A percentile compares a stretch with the other conserved stretches of the same genome.
Conservation (phyloP, 495 filamentous ascomycete genomes). For the Opeltia flavorubescens region DNA sequence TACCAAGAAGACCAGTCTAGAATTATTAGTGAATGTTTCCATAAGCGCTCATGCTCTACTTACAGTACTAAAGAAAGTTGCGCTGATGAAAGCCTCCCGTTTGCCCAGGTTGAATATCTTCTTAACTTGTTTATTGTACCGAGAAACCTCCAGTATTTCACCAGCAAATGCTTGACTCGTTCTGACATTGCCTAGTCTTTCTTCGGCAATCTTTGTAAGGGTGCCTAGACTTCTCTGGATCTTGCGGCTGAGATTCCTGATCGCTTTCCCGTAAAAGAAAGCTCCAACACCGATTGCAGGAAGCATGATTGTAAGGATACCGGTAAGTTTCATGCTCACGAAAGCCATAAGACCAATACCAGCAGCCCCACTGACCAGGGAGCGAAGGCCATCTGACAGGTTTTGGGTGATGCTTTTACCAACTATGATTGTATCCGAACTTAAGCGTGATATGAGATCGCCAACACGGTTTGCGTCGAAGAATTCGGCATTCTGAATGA, state of each 20-base stretch:
- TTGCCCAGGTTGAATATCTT: constrained; percentile 84
- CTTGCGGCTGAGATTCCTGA: constrained; percentile 74
- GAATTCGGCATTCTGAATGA: constrained; percentile 93
- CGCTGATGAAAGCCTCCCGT: constrained; percentile 72
- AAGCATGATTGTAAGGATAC: constrained; percentile 71
- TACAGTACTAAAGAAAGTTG: constrained; percentile 74
- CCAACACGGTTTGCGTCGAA: constrained; percentile 96
- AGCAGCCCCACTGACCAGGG: constrained; percentile 74
- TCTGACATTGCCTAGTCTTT: constrained; percentile 85
- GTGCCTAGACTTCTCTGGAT: constrained; percentile 88
- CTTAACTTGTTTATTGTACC: constrained; percentile 83
- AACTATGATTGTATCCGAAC: constrained; percentile 92
- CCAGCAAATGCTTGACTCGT: constrained; percentile 93
- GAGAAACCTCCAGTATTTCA: constrained; percentile 72
- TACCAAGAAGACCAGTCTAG: constrained; percentile 74
- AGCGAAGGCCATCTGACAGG: constrained; percentile 80
- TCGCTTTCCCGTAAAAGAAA: constrained; percentile 76
- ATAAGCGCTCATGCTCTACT: constrained; percentile 11
- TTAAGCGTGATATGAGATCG: constrained; percentile 86
- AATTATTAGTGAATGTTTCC: constrained; percentile 11
- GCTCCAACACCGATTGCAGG: constrained; percentile 86
- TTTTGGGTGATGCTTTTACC: constrained; percentile 98
- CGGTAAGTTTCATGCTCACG: constrained; percentile 80
- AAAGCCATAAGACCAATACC: constrained; percentile 87
- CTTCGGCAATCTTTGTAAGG: constrained; percentile 91